Base-by-base conservation (phyloP, 768 basidiomycete genomes). In the Mycena galericulata region DNA sequence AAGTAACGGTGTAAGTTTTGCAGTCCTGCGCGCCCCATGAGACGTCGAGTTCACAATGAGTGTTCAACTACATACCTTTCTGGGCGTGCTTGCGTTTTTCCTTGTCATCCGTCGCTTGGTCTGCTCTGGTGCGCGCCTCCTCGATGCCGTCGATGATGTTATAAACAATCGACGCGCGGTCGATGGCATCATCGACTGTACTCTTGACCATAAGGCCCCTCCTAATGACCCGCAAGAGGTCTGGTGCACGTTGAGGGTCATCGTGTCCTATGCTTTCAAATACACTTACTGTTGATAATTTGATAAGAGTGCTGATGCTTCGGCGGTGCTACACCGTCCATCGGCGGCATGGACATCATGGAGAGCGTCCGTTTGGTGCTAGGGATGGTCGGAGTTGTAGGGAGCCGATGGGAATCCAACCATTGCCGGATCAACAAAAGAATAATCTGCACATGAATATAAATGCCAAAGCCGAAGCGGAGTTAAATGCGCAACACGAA, bases 141-240 rank as follows among this genome's bases (percentile, higher is more conserved):
- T 99, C 97, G 49, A 99, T 97, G 0, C 92, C 87, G 65, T 97
- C 93, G 36, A 95, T 89, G 17, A 98, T 80, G 75, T 99, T 96
- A 78, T 90, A 88, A 4, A 96, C 90, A 18, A 90, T 85, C 18
- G 90, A 88, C 74, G 95, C 97, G 65, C 89, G 91, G 73, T 97
- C 96, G 70, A 98, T 92, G 15, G 93, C 92, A 65, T 91, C 90
- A 74, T 98, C 96, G 9, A 98, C 96, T 3, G 85, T 86, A 67
- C 85, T 86, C 80, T 99, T 99, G 32, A 98, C 94, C 17, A 88
- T 86, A 24, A 92, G 88, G 0, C 98, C 97, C 76, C 91, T 92
- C 50, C 96, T 88, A 55, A 97, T 87, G 18, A 98, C 94, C 40
- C 96, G 89, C 30, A 97, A 84, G 10, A 95, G 83, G 80, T 92